Base-by-base conservation (phyloP, 768 basidiomycete species). In the Mycena haematopus region DNA sequence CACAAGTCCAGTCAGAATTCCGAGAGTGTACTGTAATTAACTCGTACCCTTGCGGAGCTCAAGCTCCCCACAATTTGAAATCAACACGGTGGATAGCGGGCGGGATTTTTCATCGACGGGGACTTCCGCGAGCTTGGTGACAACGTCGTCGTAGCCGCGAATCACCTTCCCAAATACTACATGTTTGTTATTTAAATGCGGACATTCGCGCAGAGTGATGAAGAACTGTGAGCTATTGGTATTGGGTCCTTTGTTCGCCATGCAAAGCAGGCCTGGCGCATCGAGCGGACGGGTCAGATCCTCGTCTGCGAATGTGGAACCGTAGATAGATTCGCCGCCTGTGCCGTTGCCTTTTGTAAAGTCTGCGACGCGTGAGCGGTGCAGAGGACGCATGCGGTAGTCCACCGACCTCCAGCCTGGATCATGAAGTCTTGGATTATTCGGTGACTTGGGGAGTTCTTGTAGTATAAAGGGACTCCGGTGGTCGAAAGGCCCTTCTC, bases 221-320 rank as follows among this genome's bases (percentile, higher is more conserved):
- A 96, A 95, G 72, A 90, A 96, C 66, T 96, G 94, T 1, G 89
- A 91, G 38, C 89, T 87, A 66, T 95, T 96, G 36, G 94, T 95
- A 74, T 91, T 79, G 0, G 90, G 87, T 3, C 91, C 91, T 65
- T 84, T 84, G 73, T 96, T 96, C 11, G 94, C 94, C 95, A 96
- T 96, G 69, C 92, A 93, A 13, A 96, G 78, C 27, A 96, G 76
- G 76, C 88, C 93, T 70, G 86, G 84, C 0, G 84, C 74, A 66
- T 94, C 90, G 22, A 93, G 75, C 0, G 84, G 79, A 33, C 79
- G 81, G 44, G 79, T 77, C 33, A 94, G 77, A 71, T 93, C 85
- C 74, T 96, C 94, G 70, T 96, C 93, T 13, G 80, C 76, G 67
- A 95, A 96, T 25, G 84, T 80, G 7, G 81, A 80, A 0, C 90